Evolutionary conservation across 2,329 filamentous ascomycete species (phyloP).

Genomic region (Ophiostoma ips): DNA sequence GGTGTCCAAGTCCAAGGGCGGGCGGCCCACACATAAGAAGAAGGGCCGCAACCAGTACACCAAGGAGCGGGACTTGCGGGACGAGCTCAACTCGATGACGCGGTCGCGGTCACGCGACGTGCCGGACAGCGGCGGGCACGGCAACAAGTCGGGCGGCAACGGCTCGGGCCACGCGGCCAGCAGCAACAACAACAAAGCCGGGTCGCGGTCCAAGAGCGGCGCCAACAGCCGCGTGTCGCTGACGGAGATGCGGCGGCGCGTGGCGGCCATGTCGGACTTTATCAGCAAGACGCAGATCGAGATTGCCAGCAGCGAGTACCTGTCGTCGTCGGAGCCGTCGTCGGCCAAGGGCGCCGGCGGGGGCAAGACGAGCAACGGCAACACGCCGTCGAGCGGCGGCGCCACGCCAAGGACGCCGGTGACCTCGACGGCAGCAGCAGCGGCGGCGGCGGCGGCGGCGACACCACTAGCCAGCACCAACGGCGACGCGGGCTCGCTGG

Average conservation of each 20-base stretch:
- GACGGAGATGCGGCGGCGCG: conserved; percentile 77
- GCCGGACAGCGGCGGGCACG: conserved; percentile 25
- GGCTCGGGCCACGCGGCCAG: conserved; percentile 9
- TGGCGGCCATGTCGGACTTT: conserved; percentile 74
- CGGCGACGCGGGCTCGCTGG: background rate
- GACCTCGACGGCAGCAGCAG: background rate
- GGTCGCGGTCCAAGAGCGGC: conserved; percentile 37
- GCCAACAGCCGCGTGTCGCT: conserved; percentile 61
- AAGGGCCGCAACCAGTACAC: conserved; percentile 73
- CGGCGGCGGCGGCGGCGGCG: background rate
- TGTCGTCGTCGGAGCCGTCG: conserved; percentile 1
- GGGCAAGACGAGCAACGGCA: conserved; percentile 14
- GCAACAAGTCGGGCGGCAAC: conserved; percentile 20
- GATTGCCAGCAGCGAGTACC: conserved; percentile 47
- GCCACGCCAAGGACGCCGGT: background rate
- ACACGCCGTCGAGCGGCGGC: background rate
- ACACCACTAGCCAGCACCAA: background rate
- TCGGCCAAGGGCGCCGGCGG: conserved; percentile 20
- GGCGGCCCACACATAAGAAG: conserved; percentile 48
- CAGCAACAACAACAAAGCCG: conserved; percentile 30
- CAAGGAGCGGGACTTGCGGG: conserved; percentile 51
- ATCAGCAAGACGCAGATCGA: conserved; percentile 83
- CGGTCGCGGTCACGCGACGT: conserved; percentile 39
- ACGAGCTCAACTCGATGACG: conserved; percentile 39
- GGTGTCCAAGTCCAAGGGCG: conserved; percentile 46